Base-by-base conservation (phyloP, 2,329 filamentous ascomycete species). In the Thermothelomyces thermophilus region DNA sequence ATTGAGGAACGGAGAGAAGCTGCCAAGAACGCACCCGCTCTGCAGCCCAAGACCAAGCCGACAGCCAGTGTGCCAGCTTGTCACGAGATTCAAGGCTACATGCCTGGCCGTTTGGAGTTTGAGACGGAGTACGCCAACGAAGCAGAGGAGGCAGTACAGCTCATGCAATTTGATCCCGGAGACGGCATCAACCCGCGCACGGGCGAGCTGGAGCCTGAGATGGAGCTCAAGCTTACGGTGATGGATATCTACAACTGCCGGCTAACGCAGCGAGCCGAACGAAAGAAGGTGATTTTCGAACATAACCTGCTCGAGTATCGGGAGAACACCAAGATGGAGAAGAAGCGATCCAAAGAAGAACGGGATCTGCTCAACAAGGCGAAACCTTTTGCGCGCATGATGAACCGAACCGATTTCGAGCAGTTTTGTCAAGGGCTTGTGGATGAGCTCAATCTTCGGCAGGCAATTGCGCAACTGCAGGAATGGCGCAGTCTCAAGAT, bases 51-150 rank as follows among this genome's bases (percentile, higher is more conserved):
- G 69, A 90, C 91, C 60, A 97, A 97, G 64, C 93, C 93, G 0
- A 97, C 91, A 0, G 90, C 90, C 8, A 95, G 87, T 72, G 90
- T 96, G 2, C 93, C 93, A 0, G 86, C 90, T 30, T 98, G 93
- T 67, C 93, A 98, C 72, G 93, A 98, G 68, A 93, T 98, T 33
- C 90, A 96, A 68, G 93, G 93, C 3, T 98, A 95, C 66, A 98
- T 98, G 93, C 93, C 93, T 3, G 93, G 93, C 39, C 89, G 93
- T 35, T 70, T 98, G 57, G 93, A 98, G 63, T 98, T 98, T 57
- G 93, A 98, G 73, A 96, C 88, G 0, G 93, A 98, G 62, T 93
- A 95, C 64, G 87, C 91, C 63, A 98, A 98, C 62, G 93, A 98
- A 62, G 93, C 93, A 1, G 93, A 98, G 70, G 94, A 97, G 69